Base-by-base conservation (phyloP, 2,329 filamentous ascomycete species). In the Cercospora zeae-maydis region DNA sequence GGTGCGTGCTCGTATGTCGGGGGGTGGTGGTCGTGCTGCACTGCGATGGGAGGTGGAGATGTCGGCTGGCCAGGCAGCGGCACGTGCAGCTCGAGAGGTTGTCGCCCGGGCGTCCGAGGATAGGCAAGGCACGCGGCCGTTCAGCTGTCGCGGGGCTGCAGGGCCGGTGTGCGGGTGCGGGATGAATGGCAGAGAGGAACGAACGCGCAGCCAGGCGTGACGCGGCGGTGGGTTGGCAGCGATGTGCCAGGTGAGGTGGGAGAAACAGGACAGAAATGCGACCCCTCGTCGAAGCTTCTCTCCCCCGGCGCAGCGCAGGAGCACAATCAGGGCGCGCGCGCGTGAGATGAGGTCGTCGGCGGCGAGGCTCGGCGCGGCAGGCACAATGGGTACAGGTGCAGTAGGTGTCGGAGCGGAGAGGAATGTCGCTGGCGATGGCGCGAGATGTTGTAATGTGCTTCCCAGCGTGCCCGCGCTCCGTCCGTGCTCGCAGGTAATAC, bases 1-100 rank as follows among this genome's bases (percentile, higher is more conserved):
- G 27, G 21, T 19, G 11, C n/a, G 36, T 21, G 21, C 36, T 16
- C 36, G 33, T 24, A 57, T 42, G 13, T 39, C 3, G 16, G 14
- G 19, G 19, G 16, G 13, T 16, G 19, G 39, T 39, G 19, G 54
- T 57, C 11, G 34, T 57, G 13, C 36, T 56, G 39, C 36, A 24
- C 33, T 9, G 54, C 55, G 55, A 31, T 6, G 24, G 6, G 61
- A 59, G 33, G 42, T 39, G 19, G 49, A 30, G 49, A 24, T 47
- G 49, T 16, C n/a, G 47, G 34, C 52, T 24, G 39, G 24, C 54
- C 62, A 63, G 58, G 62, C 62, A 61, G 27, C 52, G 36, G 62
- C 62, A 61, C 62, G 62, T 63, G 58, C 58, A 45, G 58, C 33
- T 21, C 45, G 34, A 27, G 31, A 27, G 30, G 39, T 27, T n/a